These are phyloP conservation scores for Herpetospermum pedunculosum DNA, from an alignment of 306 rosid species.

Conservation along the genomic window DNA sequence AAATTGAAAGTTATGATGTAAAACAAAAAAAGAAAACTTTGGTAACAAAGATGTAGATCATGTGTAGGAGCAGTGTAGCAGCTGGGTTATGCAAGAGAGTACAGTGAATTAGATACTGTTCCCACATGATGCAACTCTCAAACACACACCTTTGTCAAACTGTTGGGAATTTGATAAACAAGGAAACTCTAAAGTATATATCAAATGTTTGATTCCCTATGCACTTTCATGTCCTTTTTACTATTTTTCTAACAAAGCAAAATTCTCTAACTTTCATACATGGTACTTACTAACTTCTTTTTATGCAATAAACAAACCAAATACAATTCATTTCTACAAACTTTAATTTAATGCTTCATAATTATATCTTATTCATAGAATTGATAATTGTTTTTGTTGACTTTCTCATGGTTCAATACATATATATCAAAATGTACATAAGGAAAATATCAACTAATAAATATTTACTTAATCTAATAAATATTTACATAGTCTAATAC, in stretches of 20 bases:
- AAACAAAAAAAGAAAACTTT: not conserved
- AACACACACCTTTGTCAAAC: not conserved
- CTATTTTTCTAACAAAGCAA: not conserved
- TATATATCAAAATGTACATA: too few species aligned
- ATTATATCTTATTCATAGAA: too few species aligned
- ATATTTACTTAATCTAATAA: too few species aligned
- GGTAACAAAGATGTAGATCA: not conserved
- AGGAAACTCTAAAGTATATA: not conserved
- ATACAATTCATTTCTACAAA: too few species aligned
- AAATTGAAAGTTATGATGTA: too few species aligned
- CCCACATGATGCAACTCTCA: not conserved
- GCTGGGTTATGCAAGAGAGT: not conserved
- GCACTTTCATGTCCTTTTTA: conserved; percentile 2
- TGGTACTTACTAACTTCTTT: not conserved
- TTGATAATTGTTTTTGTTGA: too few species aligned
- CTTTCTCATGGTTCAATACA: too few species aligned
- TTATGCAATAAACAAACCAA: not conserved
- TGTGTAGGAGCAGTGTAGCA: not conserved
- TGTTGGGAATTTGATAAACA: not conserved
- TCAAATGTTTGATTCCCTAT: not conserved
- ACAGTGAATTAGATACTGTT: not conserved
- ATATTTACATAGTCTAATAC: too few species aligned
- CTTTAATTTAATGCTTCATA: too few species aligned
- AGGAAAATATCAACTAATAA: too few species aligned
- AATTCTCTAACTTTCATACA: not conserved